Conservation (phyloP, 2,329 filamentous ascomycete genomes). For the Phialophora verrucosa region DNA sequence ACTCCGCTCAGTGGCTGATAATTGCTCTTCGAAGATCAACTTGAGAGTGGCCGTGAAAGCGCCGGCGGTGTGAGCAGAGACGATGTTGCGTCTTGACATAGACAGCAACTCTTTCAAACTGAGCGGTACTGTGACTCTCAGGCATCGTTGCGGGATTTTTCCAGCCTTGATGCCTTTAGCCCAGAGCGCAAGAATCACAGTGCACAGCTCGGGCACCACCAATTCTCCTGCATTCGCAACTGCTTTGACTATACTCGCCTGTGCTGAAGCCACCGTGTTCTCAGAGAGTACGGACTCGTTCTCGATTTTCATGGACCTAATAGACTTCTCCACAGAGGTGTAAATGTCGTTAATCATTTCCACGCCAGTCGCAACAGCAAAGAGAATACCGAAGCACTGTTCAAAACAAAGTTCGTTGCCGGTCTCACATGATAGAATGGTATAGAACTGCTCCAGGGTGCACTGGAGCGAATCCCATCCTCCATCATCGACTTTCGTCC, state of each 20-base stretch:
- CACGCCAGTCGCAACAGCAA: conserved; percentile 81
- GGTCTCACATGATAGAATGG: conserved; percentile 19
- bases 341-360: conserved; percentile 72
- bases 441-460: conserved; percentile 48
- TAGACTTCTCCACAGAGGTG: conserved; percentile 27
- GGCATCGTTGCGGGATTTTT: conserved; percentile 24
- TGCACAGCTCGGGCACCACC: conserved; percentile 39
- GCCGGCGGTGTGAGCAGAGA: conserved; percentile 73
- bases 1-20: conserved; percentile 62
- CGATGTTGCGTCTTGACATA: conserved; percentile 71
- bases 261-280: conserved; percentile 13
- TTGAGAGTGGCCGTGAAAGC: conserved; percentile 70
- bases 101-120: conserved; percentile 64
- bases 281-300: conserved; percentile 21
- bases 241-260: conserved; percentile 31
- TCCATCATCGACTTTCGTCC: conserved; percentile 72
- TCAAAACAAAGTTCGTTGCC: conserved; percentile 62
- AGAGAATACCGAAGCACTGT: conserved; percentile 80
- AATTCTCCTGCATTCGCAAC: conserved; percentile 33
- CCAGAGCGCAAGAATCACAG: conserved; percentile 38
- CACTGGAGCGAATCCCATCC: conserved; percentile 81
- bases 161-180: conserved; percentile 21
- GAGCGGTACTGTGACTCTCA: conserved; percentile 65
- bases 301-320: conserved; percentile 3
- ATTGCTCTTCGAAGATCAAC: conserved; percentile 63